Conservation (phyloP, 441 rosid genomes). For the Bruguiera hainesii region DNA sequence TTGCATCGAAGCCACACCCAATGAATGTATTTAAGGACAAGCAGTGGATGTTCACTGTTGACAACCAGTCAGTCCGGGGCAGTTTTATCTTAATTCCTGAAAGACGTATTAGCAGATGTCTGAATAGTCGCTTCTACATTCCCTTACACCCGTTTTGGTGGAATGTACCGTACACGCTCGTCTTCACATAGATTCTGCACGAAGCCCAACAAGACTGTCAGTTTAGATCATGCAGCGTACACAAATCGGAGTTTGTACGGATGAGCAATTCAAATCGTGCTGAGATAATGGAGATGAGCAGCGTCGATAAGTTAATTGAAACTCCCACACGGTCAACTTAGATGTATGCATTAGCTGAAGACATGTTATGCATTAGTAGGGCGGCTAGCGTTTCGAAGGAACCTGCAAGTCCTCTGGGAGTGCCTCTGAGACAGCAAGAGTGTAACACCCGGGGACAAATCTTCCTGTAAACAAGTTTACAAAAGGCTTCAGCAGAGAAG, state of each 20-base stretch:
- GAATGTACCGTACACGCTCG: conserved; percentile 60
- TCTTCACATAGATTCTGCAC: conserved; percentile 79
- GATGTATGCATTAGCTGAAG: neutral
- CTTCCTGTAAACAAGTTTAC: conserved; percentile 45
- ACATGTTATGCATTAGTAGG: neutral
- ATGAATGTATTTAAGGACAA: too few species aligned
- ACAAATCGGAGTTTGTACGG: neutral
- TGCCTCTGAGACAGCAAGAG: conserved; percentile 91
- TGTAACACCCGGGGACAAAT: conserved; percentile 90
- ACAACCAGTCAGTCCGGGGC: too few species aligned
- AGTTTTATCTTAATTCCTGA: too few species aligned
- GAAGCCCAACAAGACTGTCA: conserved; percentile 11
- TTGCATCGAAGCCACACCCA: too few species aligned
- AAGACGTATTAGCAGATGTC: too few species aligned
- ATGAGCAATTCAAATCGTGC: neutral
- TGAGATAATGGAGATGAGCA: neutral
- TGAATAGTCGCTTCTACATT: too few species aligned
- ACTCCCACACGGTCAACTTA: neutral
- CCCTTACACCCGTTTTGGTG: conserved; percentile 52
- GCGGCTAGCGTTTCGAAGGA: too few species aligned
- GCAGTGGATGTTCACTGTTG: too few species aligned
- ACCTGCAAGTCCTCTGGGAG: conserved; percentile 94
- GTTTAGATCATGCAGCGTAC: neutral
- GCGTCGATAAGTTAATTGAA: neutral
- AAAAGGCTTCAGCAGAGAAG: neutral